These are phyloP conservation scores for Solanum pinnatisectum DNA, from an alignment of 257 asterid species.

Conservation along the genomic window DNA sequence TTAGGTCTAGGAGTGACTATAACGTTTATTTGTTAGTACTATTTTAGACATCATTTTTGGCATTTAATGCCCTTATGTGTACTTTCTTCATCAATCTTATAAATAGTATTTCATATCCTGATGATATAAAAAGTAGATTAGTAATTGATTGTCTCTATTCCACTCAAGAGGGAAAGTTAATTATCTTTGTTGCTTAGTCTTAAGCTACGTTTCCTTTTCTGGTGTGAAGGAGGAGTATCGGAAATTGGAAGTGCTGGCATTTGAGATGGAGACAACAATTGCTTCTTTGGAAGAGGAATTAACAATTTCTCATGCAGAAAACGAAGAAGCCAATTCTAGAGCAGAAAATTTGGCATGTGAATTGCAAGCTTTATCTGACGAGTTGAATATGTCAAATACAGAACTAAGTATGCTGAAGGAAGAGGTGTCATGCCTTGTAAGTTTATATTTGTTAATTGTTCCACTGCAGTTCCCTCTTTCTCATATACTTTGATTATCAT, in stretches of 20 bases:
- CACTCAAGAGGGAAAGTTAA: not conserved
- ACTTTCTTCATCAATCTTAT: not conserved
- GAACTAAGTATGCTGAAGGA: slow-evolving; percentile 48
- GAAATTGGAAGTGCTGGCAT: slow-evolving; percentile 84
- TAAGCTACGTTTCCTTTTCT: not conserved
- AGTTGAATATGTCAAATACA: slow-evolving; percentile 41
- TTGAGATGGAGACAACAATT: slow-evolving; percentile 82
- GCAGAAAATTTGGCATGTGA: slow-evolving; percentile 67
- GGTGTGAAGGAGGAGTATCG: slow-evolving; percentile 61
- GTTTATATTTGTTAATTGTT: slow-evolving; percentile 7
- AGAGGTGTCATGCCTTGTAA: slow-evolving; percentile 69
- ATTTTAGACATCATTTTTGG: not conserved
- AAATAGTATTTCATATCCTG: not conserved
- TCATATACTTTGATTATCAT: not conserved
- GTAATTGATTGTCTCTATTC: not conserved
- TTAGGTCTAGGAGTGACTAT: not conserved
- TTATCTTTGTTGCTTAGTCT: not conserved
- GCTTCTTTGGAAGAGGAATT: slow-evolving; percentile 73
- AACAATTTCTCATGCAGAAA: slow-evolving; percentile 37
- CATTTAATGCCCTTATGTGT: not conserved
- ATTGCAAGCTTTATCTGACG: slow-evolving; percentile 38
- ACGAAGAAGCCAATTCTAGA: slow-evolving; percentile 44
- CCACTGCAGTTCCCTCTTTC: not conserved
- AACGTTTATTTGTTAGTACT: not conserved
- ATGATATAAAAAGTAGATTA: not conserved